These are phyloP conservation scores for Eustoma russellianum DNA, from an alignment of 257 asterid species.

Conservation along the genomic window DNA sequence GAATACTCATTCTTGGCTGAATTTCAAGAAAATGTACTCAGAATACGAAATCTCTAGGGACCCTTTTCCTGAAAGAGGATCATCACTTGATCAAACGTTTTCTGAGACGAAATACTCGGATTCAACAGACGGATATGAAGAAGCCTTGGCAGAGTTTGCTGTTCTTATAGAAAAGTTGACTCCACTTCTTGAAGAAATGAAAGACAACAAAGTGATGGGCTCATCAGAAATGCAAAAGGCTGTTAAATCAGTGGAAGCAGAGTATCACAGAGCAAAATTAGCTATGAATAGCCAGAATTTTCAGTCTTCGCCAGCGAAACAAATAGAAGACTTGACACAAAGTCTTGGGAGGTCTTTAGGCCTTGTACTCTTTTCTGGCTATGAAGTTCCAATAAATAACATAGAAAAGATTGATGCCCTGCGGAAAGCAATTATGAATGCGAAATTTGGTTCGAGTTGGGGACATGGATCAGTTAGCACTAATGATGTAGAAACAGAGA, in stretches of 20 bases:
- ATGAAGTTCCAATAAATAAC: conserved; percentile 37
- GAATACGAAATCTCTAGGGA: too few relatives aligned
- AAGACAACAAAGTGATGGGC: conserved; percentile 20
- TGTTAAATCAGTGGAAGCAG: conserved; percentile 55
- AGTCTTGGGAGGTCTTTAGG: conserved; percentile 78
- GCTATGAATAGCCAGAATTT: conserved; percentile 18
- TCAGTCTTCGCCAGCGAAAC: too few relatives aligned
- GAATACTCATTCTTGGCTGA: conserved; percentile 1
- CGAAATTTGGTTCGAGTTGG: conserved; percentile 33
- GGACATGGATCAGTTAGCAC: conserved; percentile 32
- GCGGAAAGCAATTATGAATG: conserved; percentile 62
- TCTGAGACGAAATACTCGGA: conserved; percentile 33
- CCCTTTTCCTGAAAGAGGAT: conserved; percentile 11
- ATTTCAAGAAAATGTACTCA: conserved; percentile 15
- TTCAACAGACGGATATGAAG: conserved; percentile 28
- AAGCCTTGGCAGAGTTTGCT: conserved; percentile 38
- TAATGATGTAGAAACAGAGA: conserved; percentile 20
- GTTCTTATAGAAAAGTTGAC: conserved; percentile 44
- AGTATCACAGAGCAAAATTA: conserved; percentile 37
- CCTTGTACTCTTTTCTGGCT: conserved; percentile 72
- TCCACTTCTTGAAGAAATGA: conserved; percentile 53
- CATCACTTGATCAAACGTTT: conserved; percentile 3
- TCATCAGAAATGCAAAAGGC: conserved; percentile 47
- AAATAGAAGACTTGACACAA: conserved; percentile 41
- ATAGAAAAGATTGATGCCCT: conserved; percentile 49